Base-by-base conservation (phyloP, 768 basidiomycete genomes). In the Hortiboletus campestris region DNA sequence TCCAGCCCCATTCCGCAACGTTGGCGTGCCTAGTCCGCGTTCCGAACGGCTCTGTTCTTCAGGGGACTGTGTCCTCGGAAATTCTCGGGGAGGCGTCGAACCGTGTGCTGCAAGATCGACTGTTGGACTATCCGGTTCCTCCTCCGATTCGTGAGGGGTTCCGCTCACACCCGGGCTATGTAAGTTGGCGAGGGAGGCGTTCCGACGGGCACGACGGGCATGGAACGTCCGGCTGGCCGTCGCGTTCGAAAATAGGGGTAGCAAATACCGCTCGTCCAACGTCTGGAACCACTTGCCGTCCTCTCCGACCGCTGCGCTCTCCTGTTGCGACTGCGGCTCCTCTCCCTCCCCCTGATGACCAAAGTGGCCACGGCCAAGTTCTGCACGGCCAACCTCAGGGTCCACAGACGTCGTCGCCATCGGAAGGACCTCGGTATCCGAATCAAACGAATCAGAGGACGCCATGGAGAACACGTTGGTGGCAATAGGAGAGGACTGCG, bases 241-340 rank as follows among this genome's bases (percentile, higher is more conserved):
- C 16, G 90, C 91, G 66, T 94, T 94, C 46, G 91, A 92, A 76
- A 94, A 98, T 36, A 98, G 76, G 20, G 95, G 95, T 3, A 98
- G 73, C 19, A 99, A 76, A 70, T 96, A 99, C 60, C 93, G 82
- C 74, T 99, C 94, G 72, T 99, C 96, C 38, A 99, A 74, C 43
- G 88, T 80, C 63, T 94, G 94, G 85, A 98, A 98, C 94, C 94
- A 98, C 70, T 91, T 91, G 29, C 91, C 88, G 50, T 96, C 93
- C 55, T 89, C 87, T 5, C 75, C 79, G 25, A 47, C 49, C 5
- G 74, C 62, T 12, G 36, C 40, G 38, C 4, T 10, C 58, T 4
- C 25, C 25, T 25, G 25, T 25, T 25, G 25, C 25, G 25, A 6
- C 25, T 25, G 25, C 25, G 25, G 25, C 25, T 25, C n/a, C n/a